Evolutionary conservation across 192 early-diverging fungal genomes (phyloP).

Genomic region (Mortierella antarctica): DNA sequence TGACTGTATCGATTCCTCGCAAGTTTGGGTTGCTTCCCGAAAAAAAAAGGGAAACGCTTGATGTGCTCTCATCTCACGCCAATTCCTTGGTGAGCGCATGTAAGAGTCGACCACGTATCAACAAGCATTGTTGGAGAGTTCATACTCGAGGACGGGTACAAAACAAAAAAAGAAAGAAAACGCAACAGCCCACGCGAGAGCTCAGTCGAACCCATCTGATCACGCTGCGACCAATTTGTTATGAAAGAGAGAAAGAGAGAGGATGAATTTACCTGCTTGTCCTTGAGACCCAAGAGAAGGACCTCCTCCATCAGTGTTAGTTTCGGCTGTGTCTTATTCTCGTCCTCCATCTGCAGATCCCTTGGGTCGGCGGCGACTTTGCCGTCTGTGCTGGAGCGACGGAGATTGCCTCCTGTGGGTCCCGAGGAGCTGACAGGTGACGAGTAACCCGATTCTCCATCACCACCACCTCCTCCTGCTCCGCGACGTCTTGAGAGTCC

Average conservation of each 20-base stretch:
- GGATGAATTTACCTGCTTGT: conserved; percentile 74
- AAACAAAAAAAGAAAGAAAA: conserved; percentile 8
- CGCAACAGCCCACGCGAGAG: background rate
- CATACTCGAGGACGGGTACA: background rate
- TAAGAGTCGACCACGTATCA: too few species aligned
- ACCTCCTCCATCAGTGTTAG: conserved; percentile 98
- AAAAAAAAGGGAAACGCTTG: too few species aligned
- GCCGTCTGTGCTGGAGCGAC: conserved; percentile 29
- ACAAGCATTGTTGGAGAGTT: background rate
- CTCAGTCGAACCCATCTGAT: background rate
- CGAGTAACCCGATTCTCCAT: conserved; percentile 37
- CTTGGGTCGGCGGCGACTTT: conserved; percentile 66
- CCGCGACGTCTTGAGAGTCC: conserved; percentile 54
- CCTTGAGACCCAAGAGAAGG: conserved; percentile 93
- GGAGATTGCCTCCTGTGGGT: conserved; percentile 30
- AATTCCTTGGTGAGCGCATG: too few species aligned
- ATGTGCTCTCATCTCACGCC: too few species aligned
- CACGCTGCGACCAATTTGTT: too few species aligned
- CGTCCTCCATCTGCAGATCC: conserved; percentile 64
- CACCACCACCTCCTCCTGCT: conserved; percentile 35
- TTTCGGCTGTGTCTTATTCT: conserved; percentile 68
- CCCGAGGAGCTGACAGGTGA: conserved; percentile 35
- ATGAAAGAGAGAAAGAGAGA: background rate
- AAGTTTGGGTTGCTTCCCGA: too few species aligned
- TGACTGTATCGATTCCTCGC: too few species aligned